Base-by-base conservation (phyloP, 345 rosid species). In the Pistacia integerrima region DNA sequence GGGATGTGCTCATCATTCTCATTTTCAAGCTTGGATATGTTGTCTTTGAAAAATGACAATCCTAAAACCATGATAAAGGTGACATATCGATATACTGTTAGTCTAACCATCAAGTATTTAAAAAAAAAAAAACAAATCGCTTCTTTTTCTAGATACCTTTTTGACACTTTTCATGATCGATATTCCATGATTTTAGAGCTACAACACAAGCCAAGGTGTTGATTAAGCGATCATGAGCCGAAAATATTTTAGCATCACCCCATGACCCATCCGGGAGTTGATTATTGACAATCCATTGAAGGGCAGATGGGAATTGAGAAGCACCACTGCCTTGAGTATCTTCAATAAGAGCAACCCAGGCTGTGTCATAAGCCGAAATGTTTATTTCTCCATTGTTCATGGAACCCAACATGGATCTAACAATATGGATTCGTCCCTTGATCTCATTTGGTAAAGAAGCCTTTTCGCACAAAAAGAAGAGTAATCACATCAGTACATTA, bases 221-320 rank as follows among this genome's bases (percentile, higher is more conserved):
- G 25, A 97, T 81, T 66, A 97, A 77, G 4, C 99, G 88, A 79
- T 97, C 98, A 64, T 94, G 97, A 14, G 91, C 95, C 13, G 78
- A 73, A 75, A 91, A 96, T 28, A 92, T 79, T 13, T 60, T 9
- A n/a, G 64, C 70, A 52, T 94, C 98, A 1, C 99, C 99, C 99
- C 99, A 96, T 0, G 99, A 94, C 7, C 99, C 99, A 63, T 94
- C 99, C 0, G 84, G 44, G 3, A 94, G 93, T 83, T 96, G 97
- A 67, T 92, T 92, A 22, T 82, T 70, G n/a, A 85, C 90, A 16
- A 96, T 96, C 99, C 99, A 96, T 44, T 76, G 75, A 36, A 96
- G 84, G 79, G 86, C 81, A 0, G 90, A 78, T 4, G 98, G 95
- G 83, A 96, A 96, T 64, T 91, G 95, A 49, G 99, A 98, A 58